phyloP scores from a whole-genome alignment of 106 monocot genomes.

The Dioscorea dumetorum region DNA sequence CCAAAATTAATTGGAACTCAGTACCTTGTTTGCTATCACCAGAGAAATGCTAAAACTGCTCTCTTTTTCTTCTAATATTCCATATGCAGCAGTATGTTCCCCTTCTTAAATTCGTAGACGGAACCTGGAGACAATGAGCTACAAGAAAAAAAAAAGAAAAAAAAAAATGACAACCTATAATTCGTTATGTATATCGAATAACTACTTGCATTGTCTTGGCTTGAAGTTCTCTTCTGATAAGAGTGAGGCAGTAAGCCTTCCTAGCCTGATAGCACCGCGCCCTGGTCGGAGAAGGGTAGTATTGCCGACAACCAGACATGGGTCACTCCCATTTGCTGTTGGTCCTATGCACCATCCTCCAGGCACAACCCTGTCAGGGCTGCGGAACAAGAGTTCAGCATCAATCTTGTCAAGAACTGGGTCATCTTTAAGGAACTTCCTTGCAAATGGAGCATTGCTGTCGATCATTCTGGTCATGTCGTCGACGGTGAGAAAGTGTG shows the following conservation, averaged over 20 bases:
- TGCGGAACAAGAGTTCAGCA: slow-evolving; percentile 46
- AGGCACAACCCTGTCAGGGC: slow-evolving; percentile 34
- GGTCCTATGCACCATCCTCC: slow-evolving; percentile 73
- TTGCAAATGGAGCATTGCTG: slow-evolving; percentile 70
- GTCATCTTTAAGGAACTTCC: slow-evolving; percentile 51
- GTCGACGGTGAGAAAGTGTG: slow-evolving; percentile 52
- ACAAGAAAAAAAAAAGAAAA: too few relatives aligned
- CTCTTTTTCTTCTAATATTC: too few relatives aligned
- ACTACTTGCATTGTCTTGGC: slow-evolving; percentile 53
- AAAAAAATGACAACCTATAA: too few relatives aligned
- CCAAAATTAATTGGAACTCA: too few relatives aligned
- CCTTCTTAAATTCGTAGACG: too few relatives aligned
- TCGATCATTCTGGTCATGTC: slow-evolving; percentile 55
- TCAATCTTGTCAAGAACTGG: slow-evolving; percentile 77
- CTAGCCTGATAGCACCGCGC: slow-evolving; percentile 56
- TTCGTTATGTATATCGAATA: background rate
- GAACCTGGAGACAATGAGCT: too few relatives aligned
- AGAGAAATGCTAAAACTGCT: too few relatives aligned
- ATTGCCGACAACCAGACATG: slow-evolving; percentile 46
- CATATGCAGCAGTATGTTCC: too few relatives aligned
- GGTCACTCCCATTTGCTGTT: slow-evolving; percentile 34
- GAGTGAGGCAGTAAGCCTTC: slow-evolving; percentile 33
- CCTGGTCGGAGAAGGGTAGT: slow-evolving; percentile 40
- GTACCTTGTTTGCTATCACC: too few relatives aligned
- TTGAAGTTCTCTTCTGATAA: slow-evolving; percentile 48